A percentile compares a stretch with the other conserved stretches of the same genome.
Conservation (phyloP, 768 basidiomycete genomes). For the Trametes cingulata region DNA sequence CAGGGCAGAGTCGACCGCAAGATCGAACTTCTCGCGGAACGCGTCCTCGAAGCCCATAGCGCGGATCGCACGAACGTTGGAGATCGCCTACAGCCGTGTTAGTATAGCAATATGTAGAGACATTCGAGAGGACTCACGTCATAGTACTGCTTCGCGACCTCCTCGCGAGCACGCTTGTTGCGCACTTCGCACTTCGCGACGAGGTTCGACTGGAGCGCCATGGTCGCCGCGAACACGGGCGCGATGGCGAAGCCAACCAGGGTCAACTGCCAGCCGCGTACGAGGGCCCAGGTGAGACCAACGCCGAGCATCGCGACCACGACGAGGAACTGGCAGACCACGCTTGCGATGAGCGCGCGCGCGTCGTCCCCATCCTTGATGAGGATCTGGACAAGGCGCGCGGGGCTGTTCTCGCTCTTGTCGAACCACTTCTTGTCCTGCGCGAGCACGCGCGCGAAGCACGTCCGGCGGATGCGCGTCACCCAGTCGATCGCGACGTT, state of each 20-base stretch:
- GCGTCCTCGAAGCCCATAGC: constrained; percentile 81
- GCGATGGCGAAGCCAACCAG: constrained; percentile 86
- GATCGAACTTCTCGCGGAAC: constrained; percentile 70
- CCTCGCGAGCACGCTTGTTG: constrained; percentile 88
- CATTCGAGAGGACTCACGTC: constrained; percentile 54
- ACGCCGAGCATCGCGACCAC: constrained; percentile 79
- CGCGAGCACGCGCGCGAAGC: constrained; percentile 58
- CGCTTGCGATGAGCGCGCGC: constrained; percentile 67
- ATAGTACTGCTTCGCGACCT: constrained; percentile 81
- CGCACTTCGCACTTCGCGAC: constrained; percentile 69
- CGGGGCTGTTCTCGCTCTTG: constrained; percentile 54
- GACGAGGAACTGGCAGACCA: constrained; percentile 71
- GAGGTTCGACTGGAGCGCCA: constrained; percentile 74
- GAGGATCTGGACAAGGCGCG: constrained; percentile 67
- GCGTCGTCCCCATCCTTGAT: constrained; percentile 93
- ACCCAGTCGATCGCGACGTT: constrained; percentile 74
- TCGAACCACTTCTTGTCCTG: constrained; percentile 94
- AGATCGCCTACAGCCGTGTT: constrained; percentile 52
- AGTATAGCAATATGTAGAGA: background rate
- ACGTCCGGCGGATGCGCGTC: constrained; percentile 55
- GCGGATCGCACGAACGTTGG: constrained; percentile 84
- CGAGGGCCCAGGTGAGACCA: constrained; percentile 88
- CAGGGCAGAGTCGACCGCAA: constrained; percentile 60
- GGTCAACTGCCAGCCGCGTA: constrained; percentile 88
- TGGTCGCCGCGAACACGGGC: constrained; percentile 76